These are phyloP conservation scores for Nicotiana otophora DNA, from an alignment of 257 asterid genomes.

Conservation along the genomic window DNA sequence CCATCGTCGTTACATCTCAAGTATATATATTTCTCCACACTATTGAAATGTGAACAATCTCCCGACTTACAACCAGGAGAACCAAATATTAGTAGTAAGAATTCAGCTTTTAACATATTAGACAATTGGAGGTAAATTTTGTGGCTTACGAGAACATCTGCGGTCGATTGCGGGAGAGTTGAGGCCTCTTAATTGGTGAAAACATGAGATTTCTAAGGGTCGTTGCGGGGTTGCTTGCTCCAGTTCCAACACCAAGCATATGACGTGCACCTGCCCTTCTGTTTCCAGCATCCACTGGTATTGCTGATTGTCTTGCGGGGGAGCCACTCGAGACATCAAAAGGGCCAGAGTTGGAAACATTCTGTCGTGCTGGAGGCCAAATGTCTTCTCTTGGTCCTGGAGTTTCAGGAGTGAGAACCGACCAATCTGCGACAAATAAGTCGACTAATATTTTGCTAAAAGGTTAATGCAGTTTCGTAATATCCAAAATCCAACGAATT, in stretches of 20 bases:
- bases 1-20: not conserved
- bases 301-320: constrained; percentile 52
- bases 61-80: constrained; percentile 1
- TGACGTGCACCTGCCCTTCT: constrained; percentile 47
- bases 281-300: constrained; percentile 56
- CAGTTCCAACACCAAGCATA: constrained; percentile 48
- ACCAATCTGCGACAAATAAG: constrained; percentile 79
- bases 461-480: constrained; percentile 5
- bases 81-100: not conserved
- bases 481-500: not conserved
- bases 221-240: constrained; percentile 67
- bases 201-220: constrained; percentile 73
- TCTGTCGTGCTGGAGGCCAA: constrained; percentile 52
- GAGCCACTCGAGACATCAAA: constrained; percentile 60
- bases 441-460: constrained; percentile 46
- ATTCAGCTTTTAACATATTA: not conserved
- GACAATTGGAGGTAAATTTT: not conserved
- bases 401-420: constrained; percentile 60
- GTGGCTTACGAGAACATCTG: constrained; percentile 67
- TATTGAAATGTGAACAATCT: not conserved
- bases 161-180: constrained; percentile 67
- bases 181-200: constrained; percentile 88
- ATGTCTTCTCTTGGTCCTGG: constrained; percentile 94
- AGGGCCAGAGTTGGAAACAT: constrained; percentile 54
- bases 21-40: not conserved